Evolutionary conservation across 768 basidiomycete genomes (phyloP).

Genomic region (Lactarius sp.): DNA sequence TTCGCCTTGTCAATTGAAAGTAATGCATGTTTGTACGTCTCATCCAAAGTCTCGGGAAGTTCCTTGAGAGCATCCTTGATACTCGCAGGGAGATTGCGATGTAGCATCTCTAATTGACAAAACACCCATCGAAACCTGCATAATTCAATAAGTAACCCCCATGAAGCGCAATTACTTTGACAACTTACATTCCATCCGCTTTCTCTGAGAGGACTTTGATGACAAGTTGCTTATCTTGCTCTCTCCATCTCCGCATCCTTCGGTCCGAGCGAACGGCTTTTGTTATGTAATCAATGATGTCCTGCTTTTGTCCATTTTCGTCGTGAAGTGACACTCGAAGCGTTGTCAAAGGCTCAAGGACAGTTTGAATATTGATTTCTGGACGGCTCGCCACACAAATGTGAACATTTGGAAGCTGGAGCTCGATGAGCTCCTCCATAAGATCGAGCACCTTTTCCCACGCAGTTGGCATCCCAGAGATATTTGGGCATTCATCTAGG

Average conservation of each 20-base stretch:
- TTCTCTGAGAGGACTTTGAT: not conserved
- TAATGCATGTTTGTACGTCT: not conserved
- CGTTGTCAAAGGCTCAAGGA: not conserved
- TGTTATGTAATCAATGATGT: not conserved
- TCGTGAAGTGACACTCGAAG: not conserved
- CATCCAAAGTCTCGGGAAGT: not conserved
- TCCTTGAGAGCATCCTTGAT: not conserved
- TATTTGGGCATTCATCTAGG: constrained; percentile 12
- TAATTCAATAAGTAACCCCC: not conserved
- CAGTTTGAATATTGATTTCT: not conserved
- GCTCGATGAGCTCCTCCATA: not conserved
- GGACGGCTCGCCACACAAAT: constrained; percentile 5
- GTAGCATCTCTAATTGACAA: not conserved
- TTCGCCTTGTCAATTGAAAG: not conserved
- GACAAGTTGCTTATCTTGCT: not conserved
- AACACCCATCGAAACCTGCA: constrained; percentile 8
- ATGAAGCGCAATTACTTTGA: too few species aligned
- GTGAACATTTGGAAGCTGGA: not conserved
- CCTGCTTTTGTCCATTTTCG: not conserved
- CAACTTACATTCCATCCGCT: constrained; percentile 8
- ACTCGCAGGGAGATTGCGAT: not conserved
- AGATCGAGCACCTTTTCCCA: not conserved
- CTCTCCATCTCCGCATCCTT: constrained; percentile 5
- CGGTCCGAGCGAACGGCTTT: not conserved
- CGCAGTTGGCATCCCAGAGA: not conserved